Conservation (phyloP, 108 stramenopile species). For the Stephanodiscus triporus region DNA sequence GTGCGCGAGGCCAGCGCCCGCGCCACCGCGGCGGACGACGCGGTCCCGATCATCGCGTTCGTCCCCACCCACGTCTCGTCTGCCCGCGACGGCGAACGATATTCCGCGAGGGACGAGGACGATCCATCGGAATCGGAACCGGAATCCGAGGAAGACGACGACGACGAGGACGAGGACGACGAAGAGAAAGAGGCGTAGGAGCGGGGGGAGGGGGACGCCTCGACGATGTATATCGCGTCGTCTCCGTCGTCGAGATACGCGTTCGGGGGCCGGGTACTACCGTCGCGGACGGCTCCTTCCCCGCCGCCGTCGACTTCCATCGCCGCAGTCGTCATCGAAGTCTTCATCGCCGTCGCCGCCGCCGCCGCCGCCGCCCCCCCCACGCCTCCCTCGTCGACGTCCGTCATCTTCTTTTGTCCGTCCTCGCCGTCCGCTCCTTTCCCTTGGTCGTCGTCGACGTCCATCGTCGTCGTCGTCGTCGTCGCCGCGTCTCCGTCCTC, state of each 20-base stretch:
- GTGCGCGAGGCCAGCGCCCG: slow-evolving; percentile 39
- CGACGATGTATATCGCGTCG: slow-evolving; percentile 6
- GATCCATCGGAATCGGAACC: background rate
- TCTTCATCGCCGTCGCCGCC: no score
- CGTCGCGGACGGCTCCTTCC: no score
- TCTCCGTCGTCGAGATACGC: background rate
- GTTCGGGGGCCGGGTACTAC: no score
- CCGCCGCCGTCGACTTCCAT: background rate
- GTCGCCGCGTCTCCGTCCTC: no score
- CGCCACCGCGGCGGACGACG: slow-evolving; percentile 34
- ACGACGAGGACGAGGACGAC: background rate
- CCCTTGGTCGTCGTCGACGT: background rate
- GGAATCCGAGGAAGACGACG: background rate
- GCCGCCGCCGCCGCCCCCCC: no score
- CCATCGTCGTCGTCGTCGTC: background rate
- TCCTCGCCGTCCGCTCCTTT: background rate
- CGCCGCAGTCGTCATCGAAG: background rate
- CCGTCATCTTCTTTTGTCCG: no score
- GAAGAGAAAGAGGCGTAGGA: no score
- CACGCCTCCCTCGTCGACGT: no score
- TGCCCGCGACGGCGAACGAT: background rate
- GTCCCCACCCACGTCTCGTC: slow-evolving; percentile 8
- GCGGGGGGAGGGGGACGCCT: background rate
- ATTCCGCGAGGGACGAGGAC: background rate
- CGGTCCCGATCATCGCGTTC: background rate